Base-by-base conservation (phyloP, 805 yeast genomes). In the Candida vaughaniae region DNA sequence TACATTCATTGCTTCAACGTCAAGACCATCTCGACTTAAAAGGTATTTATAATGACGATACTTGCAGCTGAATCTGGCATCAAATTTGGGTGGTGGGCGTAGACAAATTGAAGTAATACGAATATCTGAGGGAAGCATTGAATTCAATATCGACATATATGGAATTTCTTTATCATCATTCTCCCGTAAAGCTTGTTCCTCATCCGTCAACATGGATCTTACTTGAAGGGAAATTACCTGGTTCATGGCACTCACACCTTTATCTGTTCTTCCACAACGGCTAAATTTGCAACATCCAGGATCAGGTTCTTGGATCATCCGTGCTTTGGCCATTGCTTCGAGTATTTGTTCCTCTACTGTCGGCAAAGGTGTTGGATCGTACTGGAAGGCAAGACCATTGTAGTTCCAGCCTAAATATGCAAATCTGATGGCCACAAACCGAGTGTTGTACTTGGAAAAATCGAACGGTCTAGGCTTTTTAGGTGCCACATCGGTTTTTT, bases 231-330 rank as follows among this genome's bases (percentile, higher is more conserved):
- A 82, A 4, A 93, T 82, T 2, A 93, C 98, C 60, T 93, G 99
- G 46, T 87, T 85, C 82, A 93, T 77, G 0, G 99, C 99, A 64
- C 96, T 86, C 10, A 91, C 98, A n/a, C 97, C 98, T 47, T 78
- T 79, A 53, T 91, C 98, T 0, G 98, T 91, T 52, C 98, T 71
- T 0, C 98, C 98, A 63, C 98, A 93, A 45, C 97, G 68, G 47
- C 95, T 84, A 57, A 90, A 89, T 10, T 75, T 71, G 53, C 82
- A 85, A 1, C 77, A 80, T 6, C 64, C 64, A 0, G 88, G 82
- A 15, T 77, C 80, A 16, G 73, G 50, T 1, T 78, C 67, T 7
- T 78, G 72, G 8, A 93, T 78, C 42, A 93, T 58, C 46, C 73
- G 79, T 19, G 91, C 78, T 44, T 71, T 77, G 32, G 70, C 63